Conservation (phyloP, 23 red algal genomes). For the Gracilaria domingensis region DNA sequence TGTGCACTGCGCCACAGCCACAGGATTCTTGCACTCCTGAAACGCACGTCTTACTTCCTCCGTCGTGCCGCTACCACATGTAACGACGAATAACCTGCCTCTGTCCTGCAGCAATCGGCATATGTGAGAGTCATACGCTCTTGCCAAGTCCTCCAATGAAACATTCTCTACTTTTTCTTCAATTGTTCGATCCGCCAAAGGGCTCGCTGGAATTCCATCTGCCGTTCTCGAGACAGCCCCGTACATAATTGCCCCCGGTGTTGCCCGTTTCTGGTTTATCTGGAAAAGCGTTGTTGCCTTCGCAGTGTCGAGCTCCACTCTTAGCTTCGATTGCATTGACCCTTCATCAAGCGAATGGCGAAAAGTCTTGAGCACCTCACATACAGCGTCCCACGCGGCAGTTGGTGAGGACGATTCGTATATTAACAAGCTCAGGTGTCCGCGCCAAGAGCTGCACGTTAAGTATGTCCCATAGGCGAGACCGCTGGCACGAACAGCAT, state of each 20-base stretch:
- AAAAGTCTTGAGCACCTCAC: slow-evolving; percentile 26
- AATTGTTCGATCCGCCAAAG: slow-evolving; percentile 26
- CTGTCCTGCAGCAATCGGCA: not conserved
- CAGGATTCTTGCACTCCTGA: not conserved
- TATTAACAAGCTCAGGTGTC: slow-evolving; percentile 25
- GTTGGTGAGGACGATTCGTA: slow-evolving; percentile 36
- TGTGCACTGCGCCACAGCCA: not conserved
- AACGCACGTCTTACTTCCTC: slow-evolving; percentile 1
- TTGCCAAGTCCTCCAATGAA: not conserved
- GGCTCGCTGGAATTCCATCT: slow-evolving; percentile 1
- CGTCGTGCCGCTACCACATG: slow-evolving; percentile 8
- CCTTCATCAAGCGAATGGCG: not conserved
- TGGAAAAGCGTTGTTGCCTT: slow-evolving; percentile 25
- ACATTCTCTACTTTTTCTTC: slow-evolving; percentile 42
- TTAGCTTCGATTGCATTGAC: not conserved
- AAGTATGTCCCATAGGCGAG: slow-evolving; percentile 70
- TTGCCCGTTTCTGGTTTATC: slow-evolving; percentile 12
- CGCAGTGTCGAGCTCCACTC: slow-evolving; percentile 36
- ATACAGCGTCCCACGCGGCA: slow-evolving; percentile 72
- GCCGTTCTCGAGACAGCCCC: slow-evolving; percentile 4
- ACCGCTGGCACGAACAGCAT: slow-evolving; percentile 62
- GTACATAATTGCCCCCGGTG: not conserved
- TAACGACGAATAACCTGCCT: slow-evolving; percentile 32
- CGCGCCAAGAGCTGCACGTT: not conserved
- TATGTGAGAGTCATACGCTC: slow-evolving; percentile 32